A percentile compares a stretch with the other conserved stretches of the same genome.
These are phyloP conservation scores for Talaromyces nanjingensis DNA, from an alignment of 495 filamentous ascomycete species.

Conservation along the genomic window DNA sequence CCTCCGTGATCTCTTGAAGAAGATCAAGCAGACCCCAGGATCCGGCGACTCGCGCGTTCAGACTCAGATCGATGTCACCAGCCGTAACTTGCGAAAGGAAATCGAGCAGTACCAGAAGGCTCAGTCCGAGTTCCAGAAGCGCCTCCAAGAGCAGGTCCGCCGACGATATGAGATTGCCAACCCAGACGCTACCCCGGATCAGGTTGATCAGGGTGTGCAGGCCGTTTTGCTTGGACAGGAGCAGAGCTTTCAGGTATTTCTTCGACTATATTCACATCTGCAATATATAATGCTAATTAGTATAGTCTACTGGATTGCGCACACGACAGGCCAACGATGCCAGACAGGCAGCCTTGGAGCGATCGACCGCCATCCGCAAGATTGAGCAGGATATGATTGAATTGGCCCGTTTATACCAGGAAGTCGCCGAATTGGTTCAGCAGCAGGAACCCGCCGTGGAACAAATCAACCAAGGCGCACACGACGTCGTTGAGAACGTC, in stretches of 20 bases:
- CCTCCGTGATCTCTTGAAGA: slow-evolving; percentile 66
- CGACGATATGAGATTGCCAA: slow-evolving; percentile 85
- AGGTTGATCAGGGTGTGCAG: slow-evolving; percentile 70
- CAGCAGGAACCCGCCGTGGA: slow-evolving; percentile 73
- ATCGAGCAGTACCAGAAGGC: slow-evolving; percentile 73
- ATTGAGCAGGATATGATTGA: slow-evolving; percentile 86
- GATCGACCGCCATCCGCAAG: slow-evolving; percentile 83
- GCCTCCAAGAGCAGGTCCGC: slow-evolving; percentile 72
- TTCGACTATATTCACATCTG: not conserved
- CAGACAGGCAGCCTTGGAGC: slow-evolving; percentile 67
- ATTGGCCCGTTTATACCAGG: slow-evolving; percentile 73
- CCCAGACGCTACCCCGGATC: slow-evolving; percentile 74
- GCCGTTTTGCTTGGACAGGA: slow-evolving; percentile 58
- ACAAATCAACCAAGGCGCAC: slow-evolving; percentile 74
- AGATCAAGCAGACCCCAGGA: slow-evolving; percentile 72
- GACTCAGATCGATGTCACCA: slow-evolving; percentile 71
- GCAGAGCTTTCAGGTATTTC: slow-evolving; percentile 61
- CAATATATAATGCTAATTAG: slow-evolving; percentile 7
- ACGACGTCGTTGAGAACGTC: slow-evolving; percentile 71
- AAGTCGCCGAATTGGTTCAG: slow-evolving; percentile 73
- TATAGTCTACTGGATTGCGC: slow-evolving; percentile 60
- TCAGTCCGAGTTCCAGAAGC: slow-evolving; percentile 69
- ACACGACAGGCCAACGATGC: slow-evolving; percentile 72
- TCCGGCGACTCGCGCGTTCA: slow-evolving; percentile 60
- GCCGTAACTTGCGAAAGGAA: slow-evolving; percentile 68